phyloP scores from a whole-genome alignment of 1,284 basidiomycete species.

The Cryptococcus sp. region DNA sequence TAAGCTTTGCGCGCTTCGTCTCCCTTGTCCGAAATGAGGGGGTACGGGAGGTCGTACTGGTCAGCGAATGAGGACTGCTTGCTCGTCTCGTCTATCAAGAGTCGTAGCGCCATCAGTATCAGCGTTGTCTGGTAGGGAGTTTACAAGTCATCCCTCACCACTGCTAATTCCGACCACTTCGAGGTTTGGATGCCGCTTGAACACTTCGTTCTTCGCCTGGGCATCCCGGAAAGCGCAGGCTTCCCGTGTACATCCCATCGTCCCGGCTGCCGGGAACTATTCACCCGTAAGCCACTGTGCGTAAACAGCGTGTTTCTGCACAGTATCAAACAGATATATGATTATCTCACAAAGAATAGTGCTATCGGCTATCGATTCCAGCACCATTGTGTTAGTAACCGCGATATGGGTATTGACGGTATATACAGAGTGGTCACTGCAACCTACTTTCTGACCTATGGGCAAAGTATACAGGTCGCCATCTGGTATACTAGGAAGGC shows the following conservation, averaged over 20 bases:
- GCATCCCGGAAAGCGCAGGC: slow-evolving; percentile 78
- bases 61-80: slow-evolving; percentile 73
- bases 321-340: slow-evolving; percentile 52
- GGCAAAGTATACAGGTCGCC: slow-evolving; percentile 59
- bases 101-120: neutral
- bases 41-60: slow-evolving; percentile 70
- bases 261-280: slow-evolving; percentile 54
- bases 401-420: neutral
- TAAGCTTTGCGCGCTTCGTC: slow-evolving; percentile 66
- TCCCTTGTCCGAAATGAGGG: slow-evolving; percentile 68
- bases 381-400: neutral
- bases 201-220: slow-evolving; percentile 65
- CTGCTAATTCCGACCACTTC: slow-evolving; percentile 68
- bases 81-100: slow-evolving; percentile 60
- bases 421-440: neutral
- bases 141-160: slow-evolving; percentile 22
- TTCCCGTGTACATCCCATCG: slow-evolving; percentile 73
- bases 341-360: slow-evolving; percentile 66
- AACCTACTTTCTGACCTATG: slow-evolving; percentile 39
- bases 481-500: slow-evolving; percentile 56
- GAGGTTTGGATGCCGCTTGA: slow-evolving; percentile 62
- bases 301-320: neutral
- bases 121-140: neutral
- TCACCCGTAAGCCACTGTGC: slow-evolving; percentile 9
- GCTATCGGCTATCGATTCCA: slow-evolving; percentile 57